These are phyloP conservation scores for Metarhizium guizhouense DNA, from an alignment of 2,329 filamentous ascomycete species.

Conservation along the genomic window DNA sequence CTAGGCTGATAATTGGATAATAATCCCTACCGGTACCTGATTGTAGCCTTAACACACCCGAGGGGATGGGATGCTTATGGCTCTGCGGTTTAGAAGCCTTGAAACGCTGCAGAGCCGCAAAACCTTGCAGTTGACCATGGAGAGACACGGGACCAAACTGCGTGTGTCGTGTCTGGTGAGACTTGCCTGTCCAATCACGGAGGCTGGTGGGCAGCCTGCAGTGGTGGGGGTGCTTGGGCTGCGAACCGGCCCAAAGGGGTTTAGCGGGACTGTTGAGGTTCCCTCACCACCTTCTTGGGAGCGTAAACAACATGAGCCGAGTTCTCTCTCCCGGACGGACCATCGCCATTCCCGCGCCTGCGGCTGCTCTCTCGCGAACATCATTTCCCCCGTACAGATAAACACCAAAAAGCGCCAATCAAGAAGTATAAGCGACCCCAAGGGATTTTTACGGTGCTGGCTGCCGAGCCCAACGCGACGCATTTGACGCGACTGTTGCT, in stretches of 20 bases:
- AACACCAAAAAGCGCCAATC: neutral
- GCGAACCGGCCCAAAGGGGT: conserved; percentile 2
- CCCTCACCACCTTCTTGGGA: conserved; percentile 2
- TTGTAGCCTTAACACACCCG: no score
- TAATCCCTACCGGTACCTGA: no score
- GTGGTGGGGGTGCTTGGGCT: neutral
- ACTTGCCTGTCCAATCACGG: neutral
- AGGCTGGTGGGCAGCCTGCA: neutral
- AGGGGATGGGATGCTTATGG: no score
- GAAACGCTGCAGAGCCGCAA: no score
- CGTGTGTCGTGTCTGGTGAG: neutral
- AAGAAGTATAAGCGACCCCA: conserved; percentile 1
- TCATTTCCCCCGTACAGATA: neutral
- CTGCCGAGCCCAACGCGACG: conserved; percentile 6
- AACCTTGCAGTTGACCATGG: no score
- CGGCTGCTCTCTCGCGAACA: neutral
- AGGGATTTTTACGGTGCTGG: conserved; percentile 1
- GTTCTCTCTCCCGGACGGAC: conserved; percentile 6
- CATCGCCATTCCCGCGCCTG: conserved; percentile 5
- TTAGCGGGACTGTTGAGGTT: conserved; percentile 5
- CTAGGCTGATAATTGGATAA: no score
- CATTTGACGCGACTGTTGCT: conserved; percentile 6
- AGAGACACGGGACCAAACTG: no score
- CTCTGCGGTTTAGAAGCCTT: no score
- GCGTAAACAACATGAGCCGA: conserved; percentile 12